Conservation (phyloP, 2,329 filamentous ascomycete species). For the Verticillium isaacii region DNA sequence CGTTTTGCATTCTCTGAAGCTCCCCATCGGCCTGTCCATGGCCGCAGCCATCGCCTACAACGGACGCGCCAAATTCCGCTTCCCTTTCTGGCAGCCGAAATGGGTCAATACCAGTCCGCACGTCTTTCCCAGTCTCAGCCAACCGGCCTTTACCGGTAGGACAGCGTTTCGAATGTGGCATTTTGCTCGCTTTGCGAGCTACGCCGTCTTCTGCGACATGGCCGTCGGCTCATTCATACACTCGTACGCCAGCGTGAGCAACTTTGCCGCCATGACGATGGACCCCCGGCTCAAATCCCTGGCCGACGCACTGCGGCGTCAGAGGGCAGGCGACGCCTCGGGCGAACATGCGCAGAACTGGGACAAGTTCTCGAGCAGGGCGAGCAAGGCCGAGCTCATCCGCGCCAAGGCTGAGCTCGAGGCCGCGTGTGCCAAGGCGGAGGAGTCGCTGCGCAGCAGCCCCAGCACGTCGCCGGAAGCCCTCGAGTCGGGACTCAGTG, state of each 20-base stretch:
- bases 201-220: constrained; percentile 21
- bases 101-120: constrained; percentile 22
- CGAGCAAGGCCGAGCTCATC: not conserved
- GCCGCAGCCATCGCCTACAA: constrained; percentile 19
- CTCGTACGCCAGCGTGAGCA: constrained; percentile 18
- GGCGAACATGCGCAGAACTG: not conserved
- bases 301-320: not conserved
- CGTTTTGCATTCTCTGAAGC: constrained; percentile 19
- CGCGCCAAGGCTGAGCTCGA: not conserved
- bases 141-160: constrained; percentile 18
- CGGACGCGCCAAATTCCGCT: constrained; percentile 28
- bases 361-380: not conserved
- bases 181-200: constrained; percentile 25
- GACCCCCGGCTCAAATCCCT: not conserved
- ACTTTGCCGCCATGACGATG: not conserved
- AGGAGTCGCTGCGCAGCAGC: not conserved
- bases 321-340: not conserved
- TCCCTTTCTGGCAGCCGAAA: constrained; percentile 34
- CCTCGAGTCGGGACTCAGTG: not conserved
- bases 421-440: not conserved
- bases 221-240: constrained; percentile 20
- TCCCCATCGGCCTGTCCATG: constrained; percentile 4
- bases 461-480: not conserved
- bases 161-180: constrained; percentile 30
- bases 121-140: constrained; percentile 20